Conservation (phyloP, 495 filamentous ascomycete genomes). For the Penicillium salamii region DNA sequence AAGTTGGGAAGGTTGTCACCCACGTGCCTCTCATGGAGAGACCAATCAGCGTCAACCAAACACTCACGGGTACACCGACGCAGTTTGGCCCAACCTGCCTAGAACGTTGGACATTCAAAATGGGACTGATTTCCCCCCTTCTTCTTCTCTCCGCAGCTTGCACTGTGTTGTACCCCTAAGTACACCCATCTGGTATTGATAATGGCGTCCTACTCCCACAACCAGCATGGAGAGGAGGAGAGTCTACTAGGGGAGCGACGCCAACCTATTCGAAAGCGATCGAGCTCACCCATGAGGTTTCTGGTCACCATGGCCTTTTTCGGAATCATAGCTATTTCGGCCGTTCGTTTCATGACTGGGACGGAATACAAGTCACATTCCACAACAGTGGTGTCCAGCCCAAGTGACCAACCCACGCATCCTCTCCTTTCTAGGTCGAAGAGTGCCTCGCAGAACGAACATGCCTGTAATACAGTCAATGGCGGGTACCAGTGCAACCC, state of each 20-base stretch:
- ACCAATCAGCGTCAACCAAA: background rate
- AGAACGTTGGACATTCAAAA: background rate
- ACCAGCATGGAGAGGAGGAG: background rate
- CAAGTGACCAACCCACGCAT: background rate
- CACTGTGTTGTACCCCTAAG: background rate
- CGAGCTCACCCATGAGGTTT: background rate
- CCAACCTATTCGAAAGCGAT: background rate
- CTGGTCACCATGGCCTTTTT: background rate
- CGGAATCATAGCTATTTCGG: background rate
- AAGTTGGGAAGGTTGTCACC: background rate
- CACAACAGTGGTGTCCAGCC: background rate
- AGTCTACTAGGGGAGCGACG: background rate
- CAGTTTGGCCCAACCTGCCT: background rate
- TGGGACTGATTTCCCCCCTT: background rate
- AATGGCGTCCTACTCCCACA: background rate
- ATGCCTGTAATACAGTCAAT: slow-evolving; percentile 55
- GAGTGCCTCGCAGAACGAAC: background rate
- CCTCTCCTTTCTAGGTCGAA: background rate
- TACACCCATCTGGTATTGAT: background rate
- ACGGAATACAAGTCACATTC: background rate
- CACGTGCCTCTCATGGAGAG: slow-evolving; percentile 1
- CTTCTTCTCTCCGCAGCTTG: background rate
- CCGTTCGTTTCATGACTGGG: background rate
- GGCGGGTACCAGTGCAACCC: slow-evolving; percentile 62
- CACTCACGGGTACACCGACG: background rate